A percentile compares a stretch with the other conserved stretches of the same genome.
These are phyloP conservation scores for Prunus padus DNA, from an alignment of 306 rosid species.

Conservation along the genomic window DNA sequence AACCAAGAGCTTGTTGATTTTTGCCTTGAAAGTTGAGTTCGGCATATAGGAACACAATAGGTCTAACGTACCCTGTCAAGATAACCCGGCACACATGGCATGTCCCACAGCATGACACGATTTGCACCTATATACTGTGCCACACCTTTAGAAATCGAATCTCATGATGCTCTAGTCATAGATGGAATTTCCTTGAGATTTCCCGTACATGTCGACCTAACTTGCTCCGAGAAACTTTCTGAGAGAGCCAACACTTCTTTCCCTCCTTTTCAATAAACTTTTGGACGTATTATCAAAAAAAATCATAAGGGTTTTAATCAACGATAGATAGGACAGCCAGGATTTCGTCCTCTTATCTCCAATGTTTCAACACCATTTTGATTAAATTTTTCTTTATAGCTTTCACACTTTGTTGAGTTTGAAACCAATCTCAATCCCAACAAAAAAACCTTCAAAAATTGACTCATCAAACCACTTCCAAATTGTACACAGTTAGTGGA, in stretches of 20 bases:
- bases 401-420: not conserved
- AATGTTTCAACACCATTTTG: not conserved
- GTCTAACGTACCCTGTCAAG: not conserved
- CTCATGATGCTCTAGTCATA: not conserved
- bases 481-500: not conserved
- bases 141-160: not conserved
- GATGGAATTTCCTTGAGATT: not conserved
- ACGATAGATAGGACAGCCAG: not conserved
- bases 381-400: not conserved
- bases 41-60: not conserved
- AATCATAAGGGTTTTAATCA: not conserved
- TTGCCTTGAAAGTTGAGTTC: too few relatives aligned
- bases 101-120: not conserved
- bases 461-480: not conserved
- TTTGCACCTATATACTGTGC: not conserved
- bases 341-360: not conserved
- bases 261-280: not conserved
- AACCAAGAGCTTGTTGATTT: too few relatives aligned
- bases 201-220: not conserved
- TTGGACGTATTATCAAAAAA: not conserved
- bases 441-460: not conserved
- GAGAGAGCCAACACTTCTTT: not conserved
- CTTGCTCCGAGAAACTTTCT: not conserved
- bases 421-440: not conserved
- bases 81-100: not conserved